Evolutionary conservation across 2,329 filamentous ascomycete species (phyloP).

Genomic region (Colletotrichum coccodes): DNA sequence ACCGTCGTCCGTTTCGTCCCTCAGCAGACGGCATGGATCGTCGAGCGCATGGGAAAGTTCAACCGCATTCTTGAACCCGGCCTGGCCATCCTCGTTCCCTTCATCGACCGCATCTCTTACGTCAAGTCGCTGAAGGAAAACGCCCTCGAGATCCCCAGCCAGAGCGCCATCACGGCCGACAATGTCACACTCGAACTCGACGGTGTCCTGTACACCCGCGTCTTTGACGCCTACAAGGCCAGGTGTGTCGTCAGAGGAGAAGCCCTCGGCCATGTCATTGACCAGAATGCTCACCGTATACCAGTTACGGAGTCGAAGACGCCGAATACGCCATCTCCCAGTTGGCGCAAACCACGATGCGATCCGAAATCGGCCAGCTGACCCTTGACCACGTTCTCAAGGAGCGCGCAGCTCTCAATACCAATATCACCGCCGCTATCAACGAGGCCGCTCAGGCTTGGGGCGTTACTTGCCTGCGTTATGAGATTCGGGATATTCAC

Average conservation of each 20-base stretch:
- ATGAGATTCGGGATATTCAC: slow-evolving; percentile 98
- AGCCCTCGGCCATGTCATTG: neutral
- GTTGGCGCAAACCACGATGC: slow-evolving; percentile 98
- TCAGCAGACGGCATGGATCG: slow-evolving; percentile 99
- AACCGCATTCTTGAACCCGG: slow-evolving; percentile 92
- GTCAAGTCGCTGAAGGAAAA: slow-evolving; percentile 97
- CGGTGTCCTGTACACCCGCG: slow-evolving; percentile 92
- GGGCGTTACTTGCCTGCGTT: slow-evolving; percentile 95
- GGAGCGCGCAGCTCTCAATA: slow-evolving; percentile 94
- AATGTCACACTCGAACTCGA: slow-evolving; percentile 98
- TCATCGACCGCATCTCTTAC: slow-evolving; percentile 96
- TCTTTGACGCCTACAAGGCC: slow-evolving; percentile 98
- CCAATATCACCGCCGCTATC: slow-evolving; percentile 98
- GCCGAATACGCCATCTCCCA: slow-evolving; percentile 99
- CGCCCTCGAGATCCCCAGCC: slow-evolving; percentile 95
- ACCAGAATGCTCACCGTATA: slow-evolving; percentile 11
- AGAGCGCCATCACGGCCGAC: slow-evolving; percentile 97
- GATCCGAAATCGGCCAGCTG: slow-evolving; percentile 96
- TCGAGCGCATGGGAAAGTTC: slow-evolving; percentile 99
- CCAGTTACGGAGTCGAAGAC: slow-evolving; percentile 95
- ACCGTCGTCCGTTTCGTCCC: slow-evolving; percentile 96
- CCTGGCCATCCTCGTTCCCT: slow-evolving; percentile 86
- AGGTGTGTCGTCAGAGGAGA: slow-evolving; percentile 63
- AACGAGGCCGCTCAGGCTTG: slow-evolving; percentile 97
- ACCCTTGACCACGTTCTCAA: slow-evolving; percentile 97